These are phyloP conservation scores for Pichia cabralensis DNA, from an alignment of 805 yeast species.

Conservation along the genomic window DNA sequence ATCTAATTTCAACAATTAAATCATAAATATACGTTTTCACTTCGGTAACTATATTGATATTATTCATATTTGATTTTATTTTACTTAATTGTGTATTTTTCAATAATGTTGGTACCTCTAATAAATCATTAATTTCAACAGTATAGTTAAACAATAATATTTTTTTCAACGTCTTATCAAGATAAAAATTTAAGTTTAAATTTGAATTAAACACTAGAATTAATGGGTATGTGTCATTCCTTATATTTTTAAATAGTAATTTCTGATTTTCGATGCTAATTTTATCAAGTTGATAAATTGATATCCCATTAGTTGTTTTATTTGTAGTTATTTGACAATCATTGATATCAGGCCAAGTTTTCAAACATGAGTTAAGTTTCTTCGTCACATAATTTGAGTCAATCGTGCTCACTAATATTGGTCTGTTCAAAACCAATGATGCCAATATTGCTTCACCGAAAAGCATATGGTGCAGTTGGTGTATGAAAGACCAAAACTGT, in stretches of 20 bases:
- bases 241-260: not conserved
- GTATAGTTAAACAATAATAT: slow-evolving; percentile 2
- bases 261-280: not conserved
- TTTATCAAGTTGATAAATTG: not conserved
- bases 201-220: no score
- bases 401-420: slow-evolving; percentile 1
- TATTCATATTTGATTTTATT: no score
- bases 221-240: slow-evolving; percentile 3
- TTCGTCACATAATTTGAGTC: no score
- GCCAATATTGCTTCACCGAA: no score
- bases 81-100: no score
- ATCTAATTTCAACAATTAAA: slow-evolving; percentile 40
- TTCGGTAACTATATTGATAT: slow-evolving; percentile 33
- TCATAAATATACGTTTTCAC: slow-evolving; percentile 47
- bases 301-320: slow-evolving; percentile 1
- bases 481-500: no score
- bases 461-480: no score
- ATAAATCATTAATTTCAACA: slow-evolving; percentile 1
- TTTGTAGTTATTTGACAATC: not conserved
- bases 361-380: no score
- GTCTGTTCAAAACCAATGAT: no score
- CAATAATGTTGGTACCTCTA: no score
- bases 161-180: slow-evolving; percentile 1
- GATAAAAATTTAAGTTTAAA: no score
- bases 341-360: no score